Base-by-base conservation (phyloP, 768 basidiomycete species). In the Kockovaella imperatae region DNA sequence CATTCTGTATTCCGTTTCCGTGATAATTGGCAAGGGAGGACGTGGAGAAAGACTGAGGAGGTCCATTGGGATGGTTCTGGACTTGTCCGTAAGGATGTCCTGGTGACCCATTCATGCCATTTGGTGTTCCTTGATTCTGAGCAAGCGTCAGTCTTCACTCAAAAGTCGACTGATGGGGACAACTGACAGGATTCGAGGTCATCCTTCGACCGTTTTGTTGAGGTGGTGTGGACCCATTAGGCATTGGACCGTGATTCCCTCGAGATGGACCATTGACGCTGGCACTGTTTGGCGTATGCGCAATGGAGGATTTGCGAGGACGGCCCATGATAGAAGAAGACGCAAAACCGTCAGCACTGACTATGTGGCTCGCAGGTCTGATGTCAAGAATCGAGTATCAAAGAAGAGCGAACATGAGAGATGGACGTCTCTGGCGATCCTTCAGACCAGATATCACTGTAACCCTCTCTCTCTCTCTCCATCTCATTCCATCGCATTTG, bases 111-210 rank as follows among this genome's bases (percentile, higher is more conserved):
- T n/a, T n/a, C n/a, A n/a, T n/a, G n/a, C n/a, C n/a, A n/a, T n/a
- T n/a, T n/a, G n/a, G n/a, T n/a, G n/a, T n/a, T 2, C 17, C 18
- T 11, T 39, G 38, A 18, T 13, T 11, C 13, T 2, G 15, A 10
- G 38, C 17, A n/a, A 18, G 38, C 20, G 24, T 21, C 13, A 10
- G 38, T 39, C 17, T 39, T 13, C 2, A 13, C 10, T 39, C 20
- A 47, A 8, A 21, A 17, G 14, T 28, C 20, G 30, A 13, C 13
- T 23, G n/a, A 25, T 14, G n/a, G 8, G 18, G 32, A n/a, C 5
- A 8, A 54, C 56, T 42, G 24, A 59, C 60, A 13, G 54, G 52
- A 38, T 56, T 59, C 6, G 57, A 62, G 14, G 60, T 62, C 60
- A 62, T 62, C 30, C 60, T 35, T 31, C 57, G 42, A 10, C 60